Base-by-base conservation (phyloP, 2,329 filamentous ascomycete genomes). In the Pyricularia pennisetigena region DNA sequence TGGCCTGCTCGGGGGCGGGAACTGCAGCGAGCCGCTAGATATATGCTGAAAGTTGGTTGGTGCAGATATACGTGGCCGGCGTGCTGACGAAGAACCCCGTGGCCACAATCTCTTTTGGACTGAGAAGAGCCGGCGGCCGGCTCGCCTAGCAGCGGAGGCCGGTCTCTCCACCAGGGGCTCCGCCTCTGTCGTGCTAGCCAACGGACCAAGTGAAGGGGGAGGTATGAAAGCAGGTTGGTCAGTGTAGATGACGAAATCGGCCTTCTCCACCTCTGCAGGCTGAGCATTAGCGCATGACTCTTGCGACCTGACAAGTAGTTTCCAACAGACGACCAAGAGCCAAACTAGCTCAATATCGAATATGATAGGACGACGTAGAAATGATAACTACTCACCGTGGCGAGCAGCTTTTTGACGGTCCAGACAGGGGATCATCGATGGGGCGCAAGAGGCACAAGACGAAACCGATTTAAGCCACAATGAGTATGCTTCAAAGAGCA, bases 31-130 rank as follows among this genome's bases (percentile, higher is more conserved):
- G 64, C 79, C 80, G 23, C 82, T 83, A 68, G 83, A 78, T 65
- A 89, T 72, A 77, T 89, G 87, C 64, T 83, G 83, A 73, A 89
- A 89, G 74, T 89, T 80, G 65, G 82, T 82, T 3, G 87, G 87
- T 24, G 80, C 80, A 61, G 86, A 88, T 72, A 89, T 89, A 69
- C 80, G 79, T 74, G 83, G 83, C 75, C 83, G 80, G 76, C 82
- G 84, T 73, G 82, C 78, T 62, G 80, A 77, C 67, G 79, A 77
- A 20, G 69, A 65, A 41, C 67, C 68, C 69, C 80, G 78, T 69
- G 82, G 79, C 72, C 80, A 78, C 72, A 83, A 77, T 68, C 79
- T 78, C 73, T 78, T 83, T 76, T 79, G 83, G 72, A 78, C 76
- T 67, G 82, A 81, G 73, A 82, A 81, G 72, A 76, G 78, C 70